Conservation (phyloP, 441 rosid species). For the Populus hybrid region DNA sequence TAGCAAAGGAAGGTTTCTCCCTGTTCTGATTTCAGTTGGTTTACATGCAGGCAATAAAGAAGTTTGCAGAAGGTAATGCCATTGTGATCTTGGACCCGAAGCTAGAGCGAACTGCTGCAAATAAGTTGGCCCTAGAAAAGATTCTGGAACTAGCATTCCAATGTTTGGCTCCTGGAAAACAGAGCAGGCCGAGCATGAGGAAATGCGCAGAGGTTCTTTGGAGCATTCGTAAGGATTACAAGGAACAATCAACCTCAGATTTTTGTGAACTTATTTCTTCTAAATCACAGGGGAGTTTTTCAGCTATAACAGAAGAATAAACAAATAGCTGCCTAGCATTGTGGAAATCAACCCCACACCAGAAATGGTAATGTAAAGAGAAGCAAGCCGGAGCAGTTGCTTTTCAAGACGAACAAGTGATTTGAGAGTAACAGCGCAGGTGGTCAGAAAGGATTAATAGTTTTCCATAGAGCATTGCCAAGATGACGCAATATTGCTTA, state of each 20-base stretch:
- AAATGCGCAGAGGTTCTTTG: constrained; percentile 83
- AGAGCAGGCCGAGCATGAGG: constrained; percentile 77
- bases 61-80: constrained; percentile 63
- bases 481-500: background rate
- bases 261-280: constrained; percentile 24
- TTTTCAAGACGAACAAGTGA: background rate
- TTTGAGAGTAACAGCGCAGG: constrained; percentile 1
- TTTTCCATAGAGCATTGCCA: background rate
- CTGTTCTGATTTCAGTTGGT: constrained; percentile 12
- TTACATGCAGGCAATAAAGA: constrained; percentile 69
- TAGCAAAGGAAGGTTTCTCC: background rate
- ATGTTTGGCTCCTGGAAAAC: constrained; percentile 72
- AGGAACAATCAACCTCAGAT: constrained; percentile 41
- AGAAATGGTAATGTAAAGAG: background rate
- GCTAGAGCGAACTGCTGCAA: constrained; percentile 47
- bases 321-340: background rate
- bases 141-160: constrained; percentile 67
- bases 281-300: constrained; percentile 32
- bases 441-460: background rate
- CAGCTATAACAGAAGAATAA: constrained; percentile 22
- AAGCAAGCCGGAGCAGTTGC: background rate
- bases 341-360: too few species aligned
- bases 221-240: constrained; percentile 80
- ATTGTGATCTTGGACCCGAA: constrained; percentile 59
- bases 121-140: constrained; percentile 58